Conservation (phyloP, 2,329 filamentous ascomycete genomes). For the Cytospora piceae region DNA sequence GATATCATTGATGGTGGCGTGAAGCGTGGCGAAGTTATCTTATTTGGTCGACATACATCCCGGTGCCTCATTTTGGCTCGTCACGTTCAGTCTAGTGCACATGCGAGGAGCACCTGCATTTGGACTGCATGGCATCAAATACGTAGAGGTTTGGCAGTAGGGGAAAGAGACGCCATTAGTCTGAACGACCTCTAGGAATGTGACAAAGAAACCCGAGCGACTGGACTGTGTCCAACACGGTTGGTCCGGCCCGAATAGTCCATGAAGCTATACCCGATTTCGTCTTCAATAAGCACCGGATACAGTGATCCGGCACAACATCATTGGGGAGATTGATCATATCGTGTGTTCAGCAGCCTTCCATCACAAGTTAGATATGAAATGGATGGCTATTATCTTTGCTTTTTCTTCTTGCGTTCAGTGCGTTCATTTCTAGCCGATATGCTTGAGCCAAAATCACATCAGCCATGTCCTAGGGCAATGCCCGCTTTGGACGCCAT, state of each 20-base stretch:
- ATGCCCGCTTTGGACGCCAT: background rate
- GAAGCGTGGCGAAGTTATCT: background rate
- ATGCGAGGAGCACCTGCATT: too few species aligned
- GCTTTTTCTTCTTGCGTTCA: background rate
- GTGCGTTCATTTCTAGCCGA: background rate
- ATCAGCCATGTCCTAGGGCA: background rate
- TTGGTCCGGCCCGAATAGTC: background rate
- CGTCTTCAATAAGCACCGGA: constrained; percentile 26
- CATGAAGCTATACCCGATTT: constrained; percentile 27
- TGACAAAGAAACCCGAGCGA: background rate
- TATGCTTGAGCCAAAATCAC: background rate
- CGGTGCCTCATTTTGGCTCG: too few species aligned
- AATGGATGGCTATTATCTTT: background rate
- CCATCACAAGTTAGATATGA: background rate
- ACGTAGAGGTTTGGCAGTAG: background rate
- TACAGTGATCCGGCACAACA: constrained; percentile 5
- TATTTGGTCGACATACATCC: too few species aligned
- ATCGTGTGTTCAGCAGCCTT: background rate
- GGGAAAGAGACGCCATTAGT: background rate
- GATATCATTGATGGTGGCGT: background rate
- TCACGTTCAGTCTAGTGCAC: background rate
- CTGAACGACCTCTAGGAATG: background rate
- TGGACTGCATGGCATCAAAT: background rate
- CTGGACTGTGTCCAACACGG: background rate
- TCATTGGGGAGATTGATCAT: background rate